These are phyloP conservation scores for Hirschioporus abietinus DNA, from an alignment of 768 basidiomycete species.

Conservation along the genomic window DNA sequence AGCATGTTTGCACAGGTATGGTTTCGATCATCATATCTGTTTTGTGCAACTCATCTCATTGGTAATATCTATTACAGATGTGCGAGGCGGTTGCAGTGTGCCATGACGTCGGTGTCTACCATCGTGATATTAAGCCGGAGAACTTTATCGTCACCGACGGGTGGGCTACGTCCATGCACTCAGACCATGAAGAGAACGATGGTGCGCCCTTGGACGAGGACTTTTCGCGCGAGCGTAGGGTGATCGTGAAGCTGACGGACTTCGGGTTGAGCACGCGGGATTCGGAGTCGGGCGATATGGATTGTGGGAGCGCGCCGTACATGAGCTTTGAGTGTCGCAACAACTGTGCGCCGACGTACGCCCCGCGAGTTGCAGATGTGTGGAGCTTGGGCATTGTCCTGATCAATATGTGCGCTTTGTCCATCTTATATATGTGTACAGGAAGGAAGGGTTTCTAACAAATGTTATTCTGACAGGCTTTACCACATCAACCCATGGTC, in stretches of 20 bases:
- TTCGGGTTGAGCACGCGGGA: constrained; percentile 95
- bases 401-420: constrained; percentile 80
- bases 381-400: constrained; percentile 99
- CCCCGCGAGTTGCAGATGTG: constrained; percentile 92
- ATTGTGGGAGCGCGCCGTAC: constrained; percentile 97
- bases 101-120: constrained; percentile 86
- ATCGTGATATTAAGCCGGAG: constrained; percentile 99
- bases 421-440: constrained; percentile 1
- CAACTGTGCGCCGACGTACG: constrained; percentile 92
- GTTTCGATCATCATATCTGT: neutral
- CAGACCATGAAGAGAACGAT: neutral
- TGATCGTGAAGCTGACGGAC: constrained; percentile 94
- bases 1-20: constrained; percentile 85
- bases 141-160: constrained; percentile 95
- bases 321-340: constrained; percentile 99
- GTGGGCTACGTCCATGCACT: constrained; percentile 31
- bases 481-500: constrained; percentile 99
- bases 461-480: constrained; percentile 46
- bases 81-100: constrained; percentile 95
- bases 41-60: neutral
- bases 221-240: constrained; percentile 70
- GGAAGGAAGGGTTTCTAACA: constrained; percentile 8
- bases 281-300: constrained; percentile 87
- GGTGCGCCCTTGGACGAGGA: constrained; percentile 27
- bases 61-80: constrained; percentile 42